Conservation (phyloP, 2,329 filamentous ascomycete genomes). For the Thielaviopsis euricoi region DNA sequence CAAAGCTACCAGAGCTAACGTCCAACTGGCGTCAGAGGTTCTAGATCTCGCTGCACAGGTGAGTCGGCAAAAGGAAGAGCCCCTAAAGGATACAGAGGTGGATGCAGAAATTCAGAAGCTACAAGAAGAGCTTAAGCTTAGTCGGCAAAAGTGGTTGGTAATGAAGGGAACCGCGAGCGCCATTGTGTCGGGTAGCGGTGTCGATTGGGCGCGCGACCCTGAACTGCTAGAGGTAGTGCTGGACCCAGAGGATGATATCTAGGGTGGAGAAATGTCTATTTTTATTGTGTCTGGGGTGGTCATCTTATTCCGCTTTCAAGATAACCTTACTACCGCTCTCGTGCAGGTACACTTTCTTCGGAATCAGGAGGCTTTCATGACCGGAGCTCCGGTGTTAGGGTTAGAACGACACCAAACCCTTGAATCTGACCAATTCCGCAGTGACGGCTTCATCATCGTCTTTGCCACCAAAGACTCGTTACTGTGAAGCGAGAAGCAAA, state of each 20-base stretch:
- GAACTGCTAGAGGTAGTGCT: slow-evolving; percentile 54
- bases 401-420: neutral
- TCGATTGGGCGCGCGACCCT: slow-evolving; percentile 63
- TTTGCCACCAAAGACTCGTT: neutral
- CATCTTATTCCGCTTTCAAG: neutral
- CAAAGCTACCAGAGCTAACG: slow-evolving; percentile 41
- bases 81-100: slow-evolving; percentile 34
- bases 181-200: slow-evolving; percentile 62
- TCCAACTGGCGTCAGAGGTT: slow-evolving; percentile 43
- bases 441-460: no score
- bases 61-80: slow-evolving; percentile 33
- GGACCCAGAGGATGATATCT: slow-evolving; percentile 36
- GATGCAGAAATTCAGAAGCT: slow-evolving; percentile 39
- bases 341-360: no score
- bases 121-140: slow-evolving; percentile 42
- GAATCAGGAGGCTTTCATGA: no score
- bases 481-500: no score
- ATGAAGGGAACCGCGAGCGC: slow-evolving; percentile 68
- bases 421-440: neutral
- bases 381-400: neutral
- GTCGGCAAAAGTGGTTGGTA: slow-evolving; percentile 51
- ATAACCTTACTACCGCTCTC: neutral
- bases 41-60: slow-evolving; percentile 44
- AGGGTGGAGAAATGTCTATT: neutral
- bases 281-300: neutral